These are phyloP conservation scores for Beauveria caledonica DNA, from an alignment of 2,329 filamentous ascomycete genomes.

Conservation along the genomic window DNA sequence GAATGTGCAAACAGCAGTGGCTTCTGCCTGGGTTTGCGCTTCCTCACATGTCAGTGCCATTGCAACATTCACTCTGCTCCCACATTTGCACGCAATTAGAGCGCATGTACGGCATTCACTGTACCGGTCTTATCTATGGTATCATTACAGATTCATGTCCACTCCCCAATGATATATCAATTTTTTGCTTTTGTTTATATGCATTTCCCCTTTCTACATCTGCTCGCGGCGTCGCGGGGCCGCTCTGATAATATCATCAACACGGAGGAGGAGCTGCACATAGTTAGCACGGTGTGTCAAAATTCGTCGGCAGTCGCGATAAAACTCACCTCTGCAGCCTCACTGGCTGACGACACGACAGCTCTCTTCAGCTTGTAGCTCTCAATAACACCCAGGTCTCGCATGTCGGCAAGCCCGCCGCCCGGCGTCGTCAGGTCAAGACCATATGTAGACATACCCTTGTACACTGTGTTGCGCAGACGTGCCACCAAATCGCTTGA, in stretches of 20 bases:
- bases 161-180: slow-evolving; percentile 12
- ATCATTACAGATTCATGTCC: slow-evolving; percentile 30
- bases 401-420: slow-evolving; percentile 91
- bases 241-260: slow-evolving; percentile 95
- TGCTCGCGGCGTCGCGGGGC: slow-evolving; percentile 58
- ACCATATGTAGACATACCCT: slow-evolving; percentile 85
- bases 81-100: background rate
- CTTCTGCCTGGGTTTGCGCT: background rate
- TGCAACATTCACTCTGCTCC: background rate
- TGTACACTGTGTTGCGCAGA: slow-evolving; percentile 88
- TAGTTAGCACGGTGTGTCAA: slow-evolving; percentile 16
- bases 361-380: slow-evolving; percentile 98
- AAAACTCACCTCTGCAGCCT: slow-evolving; percentile 79
- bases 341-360: slow-evolving; percentile 92
- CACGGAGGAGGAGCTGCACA: slow-evolving; percentile 49
- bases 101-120: background rate
- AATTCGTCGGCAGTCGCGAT: no score
- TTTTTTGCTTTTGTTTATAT: slow-evolving; percentile 14
- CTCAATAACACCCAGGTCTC: slow-evolving; percentile 89
- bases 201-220: slow-evolving; percentile 22
- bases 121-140: slow-evolving; percentile 23
- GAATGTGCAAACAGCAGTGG: background rate
- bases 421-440: slow-evolving; percentile 83
- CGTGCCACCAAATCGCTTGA: slow-evolving; percentile 89
- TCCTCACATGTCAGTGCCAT: slow-evolving; percentile 13